These are phyloP conservation scores for Turnera subulata DNA, from an alignment of 345 rosid species.

Conservation along the genomic window DNA sequence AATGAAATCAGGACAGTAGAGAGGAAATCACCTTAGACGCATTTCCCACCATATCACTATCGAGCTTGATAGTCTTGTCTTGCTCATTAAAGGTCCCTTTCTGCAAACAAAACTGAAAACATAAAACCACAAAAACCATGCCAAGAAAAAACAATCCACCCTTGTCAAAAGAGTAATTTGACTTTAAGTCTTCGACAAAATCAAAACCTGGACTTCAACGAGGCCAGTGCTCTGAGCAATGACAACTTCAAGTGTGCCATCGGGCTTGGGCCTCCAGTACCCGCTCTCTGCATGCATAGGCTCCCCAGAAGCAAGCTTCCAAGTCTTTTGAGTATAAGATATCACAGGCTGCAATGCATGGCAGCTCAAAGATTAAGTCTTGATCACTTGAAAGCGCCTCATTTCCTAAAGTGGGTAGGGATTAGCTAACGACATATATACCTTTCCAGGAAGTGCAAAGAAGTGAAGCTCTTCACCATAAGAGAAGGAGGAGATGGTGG, in stretches of 20 bases:
- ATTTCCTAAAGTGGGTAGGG: no score
- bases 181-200: background rate
- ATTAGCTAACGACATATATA: background rate
- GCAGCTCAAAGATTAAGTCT: no score
- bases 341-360: conserved; percentile 47
- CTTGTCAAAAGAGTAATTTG: background rate
- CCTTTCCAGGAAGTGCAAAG: conserved; percentile 51
- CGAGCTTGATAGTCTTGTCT: conserved; percentile 47
- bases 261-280: conserved; percentile 64
- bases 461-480: conserved; percentile 69
- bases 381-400: no score
- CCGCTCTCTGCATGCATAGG: conserved; percentile 87
- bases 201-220: conserved; percentile 52
- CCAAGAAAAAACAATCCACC: background rate
- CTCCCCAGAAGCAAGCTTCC: conserved; percentile 54
- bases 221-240: conserved; percentile 79
- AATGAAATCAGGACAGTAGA: background rate
- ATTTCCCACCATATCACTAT: conserved; percentile 64
- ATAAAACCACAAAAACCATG: background rate
- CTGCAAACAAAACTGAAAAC: conserved; percentile 19
- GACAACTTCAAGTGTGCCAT: conserved; percentile 62
- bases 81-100: conserved; percentile 45
- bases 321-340: conserved; percentile 60
- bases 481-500: conserved; percentile 54
- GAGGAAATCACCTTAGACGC: conserved; percentile 55